phyloP scores from a whole-genome alignment of 441 rosid species.

The Bocquillonia castaneifolia region DNA sequence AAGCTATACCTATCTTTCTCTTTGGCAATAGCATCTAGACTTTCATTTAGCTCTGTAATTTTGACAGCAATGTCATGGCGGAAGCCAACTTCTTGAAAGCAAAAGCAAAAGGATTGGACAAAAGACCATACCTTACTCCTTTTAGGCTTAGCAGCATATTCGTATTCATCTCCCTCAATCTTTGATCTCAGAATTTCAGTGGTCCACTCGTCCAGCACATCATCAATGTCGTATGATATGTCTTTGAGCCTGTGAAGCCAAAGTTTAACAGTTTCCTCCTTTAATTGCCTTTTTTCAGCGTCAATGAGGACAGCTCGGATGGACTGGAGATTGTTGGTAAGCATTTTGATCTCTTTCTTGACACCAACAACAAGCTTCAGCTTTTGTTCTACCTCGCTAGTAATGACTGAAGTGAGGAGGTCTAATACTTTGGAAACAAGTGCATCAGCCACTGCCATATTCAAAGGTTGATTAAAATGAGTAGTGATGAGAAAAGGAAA shows the following conservation, averaged over 20 bases:
- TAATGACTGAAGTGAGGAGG: neutral
- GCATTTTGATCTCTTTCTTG: neutral
- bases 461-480: neutral
- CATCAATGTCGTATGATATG: conserved; percentile 9
- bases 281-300: neutral
- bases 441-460: neutral
- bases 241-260: conserved; percentile 9
- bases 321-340: neutral
- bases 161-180: neutral
- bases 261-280: neutral
- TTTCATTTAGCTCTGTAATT: conserved; percentile 4
- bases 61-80: conserved; percentile 10
- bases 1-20: conserved; percentile 9
- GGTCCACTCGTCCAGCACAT: conserved; percentile 15
- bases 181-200: neutral
- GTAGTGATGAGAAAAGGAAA: too few species aligned
- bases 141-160: neutral
- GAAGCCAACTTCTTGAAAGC: neutral
- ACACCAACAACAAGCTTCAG: neutral
- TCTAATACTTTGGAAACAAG: neutral
- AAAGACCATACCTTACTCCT: conserved; percentile 16
- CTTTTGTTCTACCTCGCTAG: neutral
- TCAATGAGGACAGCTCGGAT: neutral
- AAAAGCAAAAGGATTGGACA: conserved; percentile 1
- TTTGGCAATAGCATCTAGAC: neutral